These are phyloP conservation scores for Penicillium oxalicum DNA, from an alignment of 2,329 filamentous ascomycete genomes.

Conservation along the genomic window DNA sequence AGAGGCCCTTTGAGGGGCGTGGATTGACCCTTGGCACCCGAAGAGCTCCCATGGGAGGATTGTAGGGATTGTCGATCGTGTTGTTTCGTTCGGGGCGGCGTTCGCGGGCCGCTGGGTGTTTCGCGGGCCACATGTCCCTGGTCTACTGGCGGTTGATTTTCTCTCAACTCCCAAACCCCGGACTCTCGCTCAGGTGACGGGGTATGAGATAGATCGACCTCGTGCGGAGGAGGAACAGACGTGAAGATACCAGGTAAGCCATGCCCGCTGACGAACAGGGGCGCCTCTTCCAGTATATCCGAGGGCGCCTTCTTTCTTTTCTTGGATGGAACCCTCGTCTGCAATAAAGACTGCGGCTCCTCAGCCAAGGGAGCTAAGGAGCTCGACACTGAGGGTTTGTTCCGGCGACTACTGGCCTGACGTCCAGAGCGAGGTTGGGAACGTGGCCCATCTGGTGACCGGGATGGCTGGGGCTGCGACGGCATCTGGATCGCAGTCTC, in stretches of 20 bases:
- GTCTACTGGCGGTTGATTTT: constrained; percentile 15
- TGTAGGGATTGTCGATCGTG: constrained; percentile 24
- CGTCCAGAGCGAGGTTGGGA: constrained; percentile 14
- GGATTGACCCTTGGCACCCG: constrained; percentile 10
- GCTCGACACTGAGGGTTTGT: constrained; percentile 12
- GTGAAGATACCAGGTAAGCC: constrained; percentile 23
- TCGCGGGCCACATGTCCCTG: constrained; percentile 20
- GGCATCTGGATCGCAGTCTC: constrained; percentile 18
- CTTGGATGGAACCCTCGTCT: constrained; percentile 19
- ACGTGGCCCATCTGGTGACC: constrained; percentile 11
- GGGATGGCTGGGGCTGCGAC: constrained; percentile 2
- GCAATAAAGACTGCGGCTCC: constrained; percentile 11
- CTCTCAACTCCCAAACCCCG: constrained; percentile 23
- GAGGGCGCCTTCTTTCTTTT: constrained; percentile 20
- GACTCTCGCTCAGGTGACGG: constrained; percentile 27
- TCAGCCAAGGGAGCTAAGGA: constrained; percentile 19
- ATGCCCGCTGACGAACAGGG: constrained; percentile 16
- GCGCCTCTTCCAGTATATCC: constrained; percentile 10
- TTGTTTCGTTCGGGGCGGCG: constrained; percentile 30
- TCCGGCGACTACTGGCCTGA: constrained; percentile 15
- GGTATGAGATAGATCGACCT: constrained; percentile 20
- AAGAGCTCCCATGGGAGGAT: constrained; percentile 18
- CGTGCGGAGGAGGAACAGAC: constrained; percentile 16
- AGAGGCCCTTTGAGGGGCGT: constrained; percentile 8
- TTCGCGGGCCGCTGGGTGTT: constrained; percentile 30